Conservation (phyloP, 495 filamentous ascomycete genomes). For the Talaromyces stipitatus region DNA sequence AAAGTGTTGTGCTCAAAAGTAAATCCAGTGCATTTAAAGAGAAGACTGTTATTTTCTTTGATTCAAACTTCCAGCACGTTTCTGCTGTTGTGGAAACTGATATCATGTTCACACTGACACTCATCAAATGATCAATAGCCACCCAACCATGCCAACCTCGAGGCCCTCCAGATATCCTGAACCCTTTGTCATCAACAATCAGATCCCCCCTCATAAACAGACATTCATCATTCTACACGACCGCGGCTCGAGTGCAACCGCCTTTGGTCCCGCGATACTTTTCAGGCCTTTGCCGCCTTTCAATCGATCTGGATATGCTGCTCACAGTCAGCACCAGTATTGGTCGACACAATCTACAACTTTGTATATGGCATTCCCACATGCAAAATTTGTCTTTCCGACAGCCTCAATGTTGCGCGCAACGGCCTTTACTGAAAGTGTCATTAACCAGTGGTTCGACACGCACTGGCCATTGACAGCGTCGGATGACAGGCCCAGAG, state of each 20-base stretch:
- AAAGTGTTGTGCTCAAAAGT: background rate
- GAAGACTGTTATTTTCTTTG: background rate
- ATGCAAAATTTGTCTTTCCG: conserved; percentile 41
- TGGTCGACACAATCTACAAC: conserved; percentile 12
- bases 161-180: background rate
- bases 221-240: conserved; percentile 54
- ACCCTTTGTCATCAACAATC: background rate
- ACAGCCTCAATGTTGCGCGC: conserved; percentile 38
- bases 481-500: no score
- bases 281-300: background rate
- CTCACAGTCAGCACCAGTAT: background rate
- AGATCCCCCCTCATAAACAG: conserved; percentile 31
- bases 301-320: background rate
- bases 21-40: background rate
- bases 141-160: background rate
- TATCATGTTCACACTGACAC: background rate
- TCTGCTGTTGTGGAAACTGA: background rate
- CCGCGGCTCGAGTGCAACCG: conserved; percentile 34
- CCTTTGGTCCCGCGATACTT: conserved; percentile 36
- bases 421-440: conserved; percentile 24
- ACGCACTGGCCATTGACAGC: conserved; percentile 17
- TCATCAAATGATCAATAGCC: background rate
- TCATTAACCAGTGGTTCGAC: conserved; percentile 50
- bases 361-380: conserved; percentile 25
- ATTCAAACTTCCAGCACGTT: background rate